phyloP scores from a whole-genome alignment of 2,329 filamentous ascomycete genomes.

The Apiospora arundinis region DNA sequence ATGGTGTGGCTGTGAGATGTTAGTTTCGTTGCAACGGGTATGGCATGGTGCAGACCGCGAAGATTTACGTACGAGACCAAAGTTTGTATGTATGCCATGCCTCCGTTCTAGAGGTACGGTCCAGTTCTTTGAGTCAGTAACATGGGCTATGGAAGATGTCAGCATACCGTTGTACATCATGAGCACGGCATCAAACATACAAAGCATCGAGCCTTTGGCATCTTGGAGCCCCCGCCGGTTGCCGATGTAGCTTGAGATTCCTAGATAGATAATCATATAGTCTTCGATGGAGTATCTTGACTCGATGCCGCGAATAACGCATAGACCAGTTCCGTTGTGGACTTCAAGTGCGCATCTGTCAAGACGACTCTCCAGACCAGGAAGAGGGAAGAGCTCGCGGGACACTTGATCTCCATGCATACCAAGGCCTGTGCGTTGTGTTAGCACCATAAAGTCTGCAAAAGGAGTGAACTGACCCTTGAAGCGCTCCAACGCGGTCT shows the following conservation, averaged over 20 bases:
- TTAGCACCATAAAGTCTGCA: slow-evolving; percentile 28
- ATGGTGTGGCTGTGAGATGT: slow-evolving; percentile 50
- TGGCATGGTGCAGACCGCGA: not conserved
- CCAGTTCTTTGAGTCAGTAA: slow-evolving; percentile 55
- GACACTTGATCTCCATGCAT: slow-evolving; percentile 46
- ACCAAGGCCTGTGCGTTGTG: slow-evolving; percentile 34
- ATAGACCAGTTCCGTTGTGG: slow-evolving; percentile 55
- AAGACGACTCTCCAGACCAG: slow-evolving; percentile 44
- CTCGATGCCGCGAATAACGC: slow-evolving; percentile 60
- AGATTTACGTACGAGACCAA: slow-evolving; percentile 45
- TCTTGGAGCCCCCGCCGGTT: slow-evolving; percentile 58
- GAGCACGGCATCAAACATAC: slow-evolving; percentile 40
- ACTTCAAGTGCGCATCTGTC: slow-evolving; percentile 42
- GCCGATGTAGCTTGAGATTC: slow-evolving; percentile 62
- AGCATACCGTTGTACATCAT: not conserved
- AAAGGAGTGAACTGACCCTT: slow-evolving; percentile 30
- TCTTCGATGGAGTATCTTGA: slow-evolving; percentile 57
- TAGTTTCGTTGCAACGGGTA: not conserved
- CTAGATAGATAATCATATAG: slow-evolving; percentile 61
- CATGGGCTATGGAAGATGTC: slow-evolving; percentile 47
- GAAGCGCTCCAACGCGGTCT: slow-evolving; percentile 34
- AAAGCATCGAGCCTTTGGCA: slow-evolving; percentile 53
- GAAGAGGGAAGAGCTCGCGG: slow-evolving; percentile 48
- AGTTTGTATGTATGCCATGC: slow-evolving; percentile 57
- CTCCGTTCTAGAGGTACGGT: slow-evolving; percentile 49